Evolutionary conservation across 2,329 filamentous ascomycete species (phyloP).

Genomic region (Penicillium sp.): DNA sequence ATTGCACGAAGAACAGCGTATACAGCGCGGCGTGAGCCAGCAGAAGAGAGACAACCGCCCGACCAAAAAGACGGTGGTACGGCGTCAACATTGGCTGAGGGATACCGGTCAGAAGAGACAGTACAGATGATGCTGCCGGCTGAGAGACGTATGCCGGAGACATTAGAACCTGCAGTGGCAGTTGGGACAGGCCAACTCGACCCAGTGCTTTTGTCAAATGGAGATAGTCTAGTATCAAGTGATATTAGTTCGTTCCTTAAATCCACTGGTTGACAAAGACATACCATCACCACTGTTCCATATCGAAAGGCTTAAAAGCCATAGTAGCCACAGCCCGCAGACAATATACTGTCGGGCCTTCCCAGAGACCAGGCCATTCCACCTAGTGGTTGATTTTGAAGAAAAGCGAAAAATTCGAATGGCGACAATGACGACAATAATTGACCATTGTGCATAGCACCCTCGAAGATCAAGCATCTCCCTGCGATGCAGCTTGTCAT

Average conservation of each 20-base stretch:
- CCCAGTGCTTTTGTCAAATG: conserved; percentile 56
- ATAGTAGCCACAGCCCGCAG: conserved; percentile 43
- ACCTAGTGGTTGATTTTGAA: conserved; percentile 30
- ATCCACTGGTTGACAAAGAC: conserved; percentile 11
- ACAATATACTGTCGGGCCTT: conserved; percentile 43
- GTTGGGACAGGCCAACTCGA: conserved; percentile 51
- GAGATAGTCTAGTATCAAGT: conserved; percentile 46
- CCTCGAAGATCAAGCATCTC: conserved; percentile 49
- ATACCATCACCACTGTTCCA: conserved; percentile 48
- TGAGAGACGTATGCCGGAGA: conserved; percentile 37
- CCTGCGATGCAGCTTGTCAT: conserved; percentile 45
- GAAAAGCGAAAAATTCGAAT: conserved; percentile 26
- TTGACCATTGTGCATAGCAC: conserved; percentile 48
- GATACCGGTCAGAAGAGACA: conserved; percentile 46
- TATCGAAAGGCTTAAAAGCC: conserved; percentile 45
- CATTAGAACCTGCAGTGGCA: conserved; percentile 53
- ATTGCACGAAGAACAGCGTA: conserved; percentile 49
- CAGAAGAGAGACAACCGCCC: conserved; percentile 47
- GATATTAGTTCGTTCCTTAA: background rate
- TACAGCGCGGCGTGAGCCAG: conserved; percentile 48
- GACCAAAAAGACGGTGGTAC: conserved; percentile 51
- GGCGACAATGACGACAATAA: conserved; percentile 39
- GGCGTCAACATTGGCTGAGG: conserved; percentile 50
- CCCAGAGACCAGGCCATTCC: conserved; percentile 37
- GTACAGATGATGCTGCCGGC: conserved; percentile 39